Conservation (phyloP, 495 filamentous ascomycete genomes). For the Penicillium roqueforti region DNA sequence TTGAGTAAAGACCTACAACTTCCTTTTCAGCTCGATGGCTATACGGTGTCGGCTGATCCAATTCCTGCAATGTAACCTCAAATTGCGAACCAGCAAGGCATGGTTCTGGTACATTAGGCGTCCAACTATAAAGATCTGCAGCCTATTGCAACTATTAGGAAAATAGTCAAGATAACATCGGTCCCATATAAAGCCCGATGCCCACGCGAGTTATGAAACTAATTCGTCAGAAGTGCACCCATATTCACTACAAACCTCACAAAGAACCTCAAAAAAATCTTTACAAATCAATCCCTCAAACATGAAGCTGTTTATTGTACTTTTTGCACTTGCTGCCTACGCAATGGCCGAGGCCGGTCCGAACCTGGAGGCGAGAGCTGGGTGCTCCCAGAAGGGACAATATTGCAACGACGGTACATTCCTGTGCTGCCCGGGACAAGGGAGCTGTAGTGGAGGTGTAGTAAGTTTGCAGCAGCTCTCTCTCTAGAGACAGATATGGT, state of each 20-base stretch:
- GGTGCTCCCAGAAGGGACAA: constrained; percentile 6
- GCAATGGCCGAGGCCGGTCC: constrained; percentile 2
- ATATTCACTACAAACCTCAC: neutral
- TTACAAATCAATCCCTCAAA: neutral
- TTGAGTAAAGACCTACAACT: neutral
- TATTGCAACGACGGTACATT: constrained; percentile 7
- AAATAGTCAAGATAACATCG: neutral
- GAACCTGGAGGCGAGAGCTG: constrained; percentile 6
- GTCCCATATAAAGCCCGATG: neutral
- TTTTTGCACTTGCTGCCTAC: constrained; percentile 1
- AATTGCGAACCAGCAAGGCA: neutral
- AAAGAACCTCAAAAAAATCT: neutral
- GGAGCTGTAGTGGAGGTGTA: constrained; percentile 1
- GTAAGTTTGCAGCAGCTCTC: neutral
- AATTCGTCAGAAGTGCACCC: neutral
- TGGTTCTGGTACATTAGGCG: neutral
- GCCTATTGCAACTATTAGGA: too few relatives aligned
- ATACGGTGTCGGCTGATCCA: neutral
- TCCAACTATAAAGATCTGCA: too few relatives aligned
- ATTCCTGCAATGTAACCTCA: neutral
- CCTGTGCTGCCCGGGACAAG: constrained; percentile 7
- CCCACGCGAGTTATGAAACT: neutral
- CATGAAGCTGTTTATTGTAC: constrained; percentile 4
- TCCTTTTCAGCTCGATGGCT: neutral
- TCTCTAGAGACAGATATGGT: neutral